Evolutionary conservation across 495 filamentous ascomycete genomes (phyloP), one percentile per base, ranked within the genome.

Genomic region (Penicillium parvum): DNA sequence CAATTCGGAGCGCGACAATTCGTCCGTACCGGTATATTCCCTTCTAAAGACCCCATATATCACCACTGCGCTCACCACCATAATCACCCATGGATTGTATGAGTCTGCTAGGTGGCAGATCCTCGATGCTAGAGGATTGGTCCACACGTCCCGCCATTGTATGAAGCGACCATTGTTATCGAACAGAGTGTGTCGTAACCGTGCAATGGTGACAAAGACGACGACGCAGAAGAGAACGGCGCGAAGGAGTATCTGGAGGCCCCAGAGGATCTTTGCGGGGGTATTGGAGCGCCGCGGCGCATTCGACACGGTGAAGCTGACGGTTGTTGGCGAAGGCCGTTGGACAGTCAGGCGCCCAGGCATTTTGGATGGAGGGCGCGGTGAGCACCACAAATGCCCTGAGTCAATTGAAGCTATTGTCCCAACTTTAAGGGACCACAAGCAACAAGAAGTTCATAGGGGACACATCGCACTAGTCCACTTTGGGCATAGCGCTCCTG

Each of bases 221-320:
- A 74, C 63, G 12, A 60, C 63, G 34, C 66, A 42, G 15, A 70
- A 60, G 16, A 74, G 33, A 19, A 77, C 27, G 32, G 71, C 37
- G 33, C 74, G 78, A 5, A 81, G 47, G 48, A 76, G 45, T 43
- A 79, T 57, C 44, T 80, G 55, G 37, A 73, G 37, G 38, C 67
- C 52, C 41, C 75, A 75, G 29, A 77, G 57, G 42, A 79, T 48
- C 48, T 78, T 80, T 29, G 79, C 70, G 5, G 76, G 67, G 41
- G 82, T 61, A 32, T 77, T 85, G 1, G 63, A 65, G 16, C 71
- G 78, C 9, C 71, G 55, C 7, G 73, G 75, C 43, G 76, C 75
- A 53, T 87, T 91, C 43, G 88, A 89, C 36, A 92, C 84, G 35
- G 84, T 88, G 71, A 86, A 94, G 53, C 85, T 84, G 50, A 81